Evolutionary conservation across 352 stramenopile genomes (phyloP).

Genomic region (Thraustotheca clavata): DNA sequence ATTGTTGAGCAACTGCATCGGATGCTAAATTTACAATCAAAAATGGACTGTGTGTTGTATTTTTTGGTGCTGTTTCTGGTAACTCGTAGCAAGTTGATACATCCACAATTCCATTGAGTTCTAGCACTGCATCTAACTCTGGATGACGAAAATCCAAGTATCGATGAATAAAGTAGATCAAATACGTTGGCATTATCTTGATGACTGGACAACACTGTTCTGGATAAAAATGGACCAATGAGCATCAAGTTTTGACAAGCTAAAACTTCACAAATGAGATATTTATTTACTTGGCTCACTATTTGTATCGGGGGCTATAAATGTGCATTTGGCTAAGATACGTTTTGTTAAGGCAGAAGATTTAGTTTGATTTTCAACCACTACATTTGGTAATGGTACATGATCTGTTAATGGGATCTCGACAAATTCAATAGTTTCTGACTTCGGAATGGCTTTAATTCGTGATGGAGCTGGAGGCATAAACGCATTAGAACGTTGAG

Average conservation of each 20-base stretch:
- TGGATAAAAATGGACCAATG: neutral
- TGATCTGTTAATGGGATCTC: neutral
- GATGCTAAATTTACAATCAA: constrained; percentile 23
- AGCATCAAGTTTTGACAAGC: neutral
- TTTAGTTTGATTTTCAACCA: neutral
- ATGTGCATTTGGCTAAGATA: neutral
- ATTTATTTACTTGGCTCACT: neutral
- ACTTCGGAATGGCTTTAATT: neutral
- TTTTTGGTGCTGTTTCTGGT: neutral
- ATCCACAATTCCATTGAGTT: constrained; percentile 1
- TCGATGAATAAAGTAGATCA: constrained; percentile 24
- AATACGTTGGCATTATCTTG: constrained; percentile 9
- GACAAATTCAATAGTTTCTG: neutral
- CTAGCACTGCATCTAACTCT: constrained; percentile 25
- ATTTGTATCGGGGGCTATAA: neutral
- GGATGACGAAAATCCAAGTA: constrained; percentile 25
- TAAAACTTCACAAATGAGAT: neutral
- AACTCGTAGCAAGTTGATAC: constrained; percentile 2
- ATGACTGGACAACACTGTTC: neutral
- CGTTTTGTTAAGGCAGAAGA: neutral
- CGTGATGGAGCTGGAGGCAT: neutral
- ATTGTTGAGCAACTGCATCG: constrained; percentile 21
- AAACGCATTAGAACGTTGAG: neutral
- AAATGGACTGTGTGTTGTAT: constrained; percentile 21
- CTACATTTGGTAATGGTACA: neutral